These are phyloP conservation scores for Warburgia ugandensis DNA, from an alignment of 164 flowering plant genomes.

Conservation along the genomic window DNA sequence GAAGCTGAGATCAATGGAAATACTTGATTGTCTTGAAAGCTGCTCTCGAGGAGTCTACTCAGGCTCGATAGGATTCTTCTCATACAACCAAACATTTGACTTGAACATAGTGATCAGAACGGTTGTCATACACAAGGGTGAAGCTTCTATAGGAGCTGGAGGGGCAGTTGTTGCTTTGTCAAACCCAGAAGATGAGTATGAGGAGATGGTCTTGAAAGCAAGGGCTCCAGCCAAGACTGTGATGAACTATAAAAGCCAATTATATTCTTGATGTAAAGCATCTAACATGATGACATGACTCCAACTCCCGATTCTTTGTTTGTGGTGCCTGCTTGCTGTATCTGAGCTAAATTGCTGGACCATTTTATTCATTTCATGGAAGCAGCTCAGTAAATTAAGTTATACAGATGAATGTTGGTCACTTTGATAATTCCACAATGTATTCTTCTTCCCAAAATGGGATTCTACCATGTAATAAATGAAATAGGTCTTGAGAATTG, in stretches of 20 bases:
- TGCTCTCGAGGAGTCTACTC: constrained; percentile 87
- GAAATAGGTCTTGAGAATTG: too few relatives aligned
- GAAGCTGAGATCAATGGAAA: constrained; percentile 85
- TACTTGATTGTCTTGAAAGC: constrained; percentile 82
- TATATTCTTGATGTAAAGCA: too few relatives aligned
- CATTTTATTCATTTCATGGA: too few relatives aligned
- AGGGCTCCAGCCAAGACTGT: constrained; percentile 64
- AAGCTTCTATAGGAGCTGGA: constrained; percentile 93
- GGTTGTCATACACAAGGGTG: constrained; percentile 67
- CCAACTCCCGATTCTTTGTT: too few relatives aligned
- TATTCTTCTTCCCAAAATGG: too few relatives aligned
- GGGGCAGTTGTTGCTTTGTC: constrained; percentile 91
- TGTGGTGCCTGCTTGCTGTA: too few relatives aligned
- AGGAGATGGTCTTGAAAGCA: constrained; percentile 86
- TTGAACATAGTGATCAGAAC: constrained; percentile 93
- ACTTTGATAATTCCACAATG: too few relatives aligned
- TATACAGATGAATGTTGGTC: too few relatives aligned
- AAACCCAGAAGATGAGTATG: constrained; percentile 69
- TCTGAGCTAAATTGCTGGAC: background rate
- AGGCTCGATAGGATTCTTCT: constrained; percentile 86
- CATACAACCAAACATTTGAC: constrained; percentile 79
- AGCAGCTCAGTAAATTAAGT: too few relatives aligned
- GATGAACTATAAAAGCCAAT: constrained; percentile 29
- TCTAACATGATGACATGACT: too few relatives aligned
- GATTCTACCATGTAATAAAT: too few relatives aligned